Evolutionary conservation across 2,329 filamentous ascomycete species (phyloP).

Genomic region (Drechslerella coelobrocha): DNA sequence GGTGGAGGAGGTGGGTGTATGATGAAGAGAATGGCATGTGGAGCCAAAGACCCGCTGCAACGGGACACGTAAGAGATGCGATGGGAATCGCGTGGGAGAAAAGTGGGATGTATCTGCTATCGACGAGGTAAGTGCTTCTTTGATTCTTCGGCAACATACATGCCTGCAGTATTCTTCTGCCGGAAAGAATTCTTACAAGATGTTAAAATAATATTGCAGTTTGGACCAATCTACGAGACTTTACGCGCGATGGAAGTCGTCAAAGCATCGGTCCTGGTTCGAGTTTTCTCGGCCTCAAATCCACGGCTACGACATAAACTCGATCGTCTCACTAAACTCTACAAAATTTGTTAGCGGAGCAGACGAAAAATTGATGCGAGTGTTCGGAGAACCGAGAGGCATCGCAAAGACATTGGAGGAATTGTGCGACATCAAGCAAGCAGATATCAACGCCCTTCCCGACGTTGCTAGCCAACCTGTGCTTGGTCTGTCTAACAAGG

Average conservation of each 20-base stretch:
- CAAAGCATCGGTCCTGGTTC: constrained; percentile 74
- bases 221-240: constrained; percentile 88
- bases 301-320: constrained; percentile 97
- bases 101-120: constrained; percentile 81
- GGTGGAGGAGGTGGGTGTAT: constrained; percentile 86
- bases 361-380: constrained; percentile 95
- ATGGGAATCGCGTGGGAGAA: constrained; percentile 84
- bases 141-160: not conserved
- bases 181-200: not conserved
- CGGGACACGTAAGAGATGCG: constrained; percentile 82
- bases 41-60: constrained; percentile 77
- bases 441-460: constrained; percentile 65
- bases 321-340: constrained; percentile 76
- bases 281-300: constrained; percentile 96
- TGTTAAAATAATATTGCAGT: constrained; percentile 2
- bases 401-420: constrained; percentile 76
- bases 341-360: constrained; percentile 89
- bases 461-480: constrained; percentile 95
- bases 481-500: constrained; percentile 94
- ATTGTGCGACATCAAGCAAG: constrained; percentile 68
- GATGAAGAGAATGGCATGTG: constrained; percentile 70
- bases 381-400: constrained; percentile 87
- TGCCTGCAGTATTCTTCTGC: not conserved
- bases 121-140: constrained; percentile 70
- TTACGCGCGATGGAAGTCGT: constrained; percentile 76